Evolutionary conservation across 257 asterid species (phyloP).

Genomic region (Rehmannia glutinosa): DNA sequence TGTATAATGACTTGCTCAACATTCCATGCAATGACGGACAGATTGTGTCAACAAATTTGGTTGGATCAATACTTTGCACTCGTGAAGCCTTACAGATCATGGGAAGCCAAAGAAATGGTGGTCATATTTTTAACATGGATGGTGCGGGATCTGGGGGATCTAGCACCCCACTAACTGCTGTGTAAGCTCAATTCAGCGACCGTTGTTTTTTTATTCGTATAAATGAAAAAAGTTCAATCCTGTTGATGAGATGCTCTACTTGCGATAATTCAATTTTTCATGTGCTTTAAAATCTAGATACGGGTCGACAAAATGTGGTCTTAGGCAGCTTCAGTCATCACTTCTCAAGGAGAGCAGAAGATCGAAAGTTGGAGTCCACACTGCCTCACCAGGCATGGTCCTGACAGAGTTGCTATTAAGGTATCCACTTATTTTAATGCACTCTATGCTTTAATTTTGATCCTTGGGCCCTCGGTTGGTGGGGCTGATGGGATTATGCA

Average conservation of each 20-base stretch:
- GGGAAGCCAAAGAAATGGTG: slow-evolving; percentile 66
- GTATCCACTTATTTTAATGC: slow-evolving; percentile 27
- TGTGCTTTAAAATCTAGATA: slow-evolving; percentile 41
- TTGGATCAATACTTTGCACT: slow-evolving; percentile 94
- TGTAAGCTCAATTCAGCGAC: slow-evolving; percentile 49
- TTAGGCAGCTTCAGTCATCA: slow-evolving; percentile 94
- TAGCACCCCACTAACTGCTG: slow-evolving; percentile 97
- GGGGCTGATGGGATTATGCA: not conserved
- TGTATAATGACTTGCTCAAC: slow-evolving; percentile 8
- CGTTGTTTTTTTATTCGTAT: not conserved
- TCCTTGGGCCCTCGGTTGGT: not conserved
- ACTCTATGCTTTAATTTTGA: not conserved
- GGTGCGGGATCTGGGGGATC: slow-evolving; percentile 99
- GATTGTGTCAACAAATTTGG: slow-evolving; percentile 94
- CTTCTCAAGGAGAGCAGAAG: slow-evolving; percentile 75
- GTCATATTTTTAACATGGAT: slow-evolving; percentile 96
- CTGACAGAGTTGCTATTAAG: slow-evolving; percentile 87
- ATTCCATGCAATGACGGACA: slow-evolving; percentile 27
- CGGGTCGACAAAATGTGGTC: slow-evolving; percentile 98
- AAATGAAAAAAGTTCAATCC: slow-evolving; percentile 9
- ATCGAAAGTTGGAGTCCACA: slow-evolving; percentile 88
- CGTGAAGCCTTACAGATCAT: slow-evolving; percentile 77
- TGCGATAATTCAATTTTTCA: slow-evolving; percentile 10
- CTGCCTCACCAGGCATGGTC: slow-evolving; percentile 99
- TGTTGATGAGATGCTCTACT: not conserved